A percentile compares a stretch with the other conserved stretches of the same genome.
phyloP scores from a whole-genome alignment of 1,284 basidiomycete species.

The Entoloma clypeatum region DNA sequence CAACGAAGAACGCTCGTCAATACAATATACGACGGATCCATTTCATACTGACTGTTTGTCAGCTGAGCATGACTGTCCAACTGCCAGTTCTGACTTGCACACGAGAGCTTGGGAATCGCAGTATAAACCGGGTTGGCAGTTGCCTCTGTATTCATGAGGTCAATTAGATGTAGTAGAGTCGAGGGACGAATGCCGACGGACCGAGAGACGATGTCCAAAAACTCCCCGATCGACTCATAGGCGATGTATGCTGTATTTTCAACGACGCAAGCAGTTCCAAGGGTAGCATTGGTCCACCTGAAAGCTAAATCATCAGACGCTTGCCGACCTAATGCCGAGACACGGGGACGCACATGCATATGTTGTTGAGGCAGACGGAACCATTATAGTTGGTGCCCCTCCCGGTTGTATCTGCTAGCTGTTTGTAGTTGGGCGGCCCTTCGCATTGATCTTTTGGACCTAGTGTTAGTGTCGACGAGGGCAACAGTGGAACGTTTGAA shows the following conservation, averaged over 20 bases:
- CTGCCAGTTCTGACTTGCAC: slow-evolving; percentile 58
- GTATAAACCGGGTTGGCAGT: slow-evolving; percentile 65
- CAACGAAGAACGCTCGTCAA: no score
- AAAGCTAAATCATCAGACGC: slow-evolving; percentile 4
- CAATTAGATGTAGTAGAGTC: slow-evolving; percentile 5
- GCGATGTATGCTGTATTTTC: slow-evolving; percentile 80
- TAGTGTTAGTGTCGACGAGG: not conserved
- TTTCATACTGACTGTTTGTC: slow-evolving; percentile 70
- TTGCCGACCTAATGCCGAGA: slow-evolving; percentile 4
- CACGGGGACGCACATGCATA: slow-evolving; percentile 64
- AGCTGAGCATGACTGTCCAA: slow-evolving; percentile 61
- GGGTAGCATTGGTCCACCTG: slow-evolving; percentile 74
- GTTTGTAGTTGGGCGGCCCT: slow-evolving; percentile 57
- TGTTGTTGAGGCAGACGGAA: slow-evolving; percentile 75
- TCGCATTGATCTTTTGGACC: slow-evolving; percentile 72
- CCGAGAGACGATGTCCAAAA: slow-evolving; percentile 76
- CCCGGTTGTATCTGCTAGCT: slow-evolving; percentile 55
- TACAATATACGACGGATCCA: no score
- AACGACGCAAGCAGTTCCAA: slow-evolving; percentile 59
- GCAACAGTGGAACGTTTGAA: slow-evolving; percentile 5
- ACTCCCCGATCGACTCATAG: slow-evolving; percentile 55
- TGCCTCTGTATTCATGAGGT: slow-evolving; percentile 42
- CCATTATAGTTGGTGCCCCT: slow-evolving; percentile 76
- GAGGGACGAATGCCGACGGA: slow-evolving; percentile 25
- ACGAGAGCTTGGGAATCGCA: slow-evolving; percentile 61